These are phyloP conservation scores for Suillus ampliporus DNA, from an alignment of 768 basidiomycete species.

Conservation along the genomic window DNA sequence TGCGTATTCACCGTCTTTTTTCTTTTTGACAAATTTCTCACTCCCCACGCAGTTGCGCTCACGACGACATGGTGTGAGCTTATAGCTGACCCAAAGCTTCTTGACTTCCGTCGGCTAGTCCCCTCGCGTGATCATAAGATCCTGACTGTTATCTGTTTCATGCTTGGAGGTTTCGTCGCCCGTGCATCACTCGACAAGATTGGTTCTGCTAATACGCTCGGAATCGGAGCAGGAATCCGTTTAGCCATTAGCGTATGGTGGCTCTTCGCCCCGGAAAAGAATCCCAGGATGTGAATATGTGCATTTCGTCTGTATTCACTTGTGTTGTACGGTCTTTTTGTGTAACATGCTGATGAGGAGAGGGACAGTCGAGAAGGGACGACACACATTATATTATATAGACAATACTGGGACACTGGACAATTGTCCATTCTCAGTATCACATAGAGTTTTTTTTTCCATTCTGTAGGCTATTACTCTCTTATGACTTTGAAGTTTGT, in stretches of 20 bases:
- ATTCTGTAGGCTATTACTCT: neutral
- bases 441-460: neutral
- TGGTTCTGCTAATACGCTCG: slow-evolving; percentile 67
- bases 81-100: slow-evolving; percentile 81
- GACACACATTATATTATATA: neutral
- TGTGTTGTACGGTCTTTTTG: neutral
- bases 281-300: slow-evolving; percentile 5
- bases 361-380: neutral
- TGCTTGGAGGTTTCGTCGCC: slow-evolving; percentile 74
- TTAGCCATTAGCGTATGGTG: slow-evolving; percentile 65
- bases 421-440: neutral
- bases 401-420: neutral
- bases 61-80: slow-evolving; percentile 94
- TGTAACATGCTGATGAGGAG: neutral
- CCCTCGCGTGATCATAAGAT: slow-evolving; percentile 72
- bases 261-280: slow-evolving; percentile 59
- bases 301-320: neutral
- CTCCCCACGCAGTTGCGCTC: slow-evolving; percentile 61
- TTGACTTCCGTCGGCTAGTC: slow-evolving; percentile 58
- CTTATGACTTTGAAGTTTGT: neutral
- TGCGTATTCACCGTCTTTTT: slow-evolving; percentile 40
- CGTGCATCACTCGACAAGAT: slow-evolving; percentile 63
- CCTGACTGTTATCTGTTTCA: slow-evolving; percentile 68
- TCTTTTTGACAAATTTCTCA: slow-evolving; percentile 8
- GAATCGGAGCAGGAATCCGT: slow-evolving; percentile 66